phyloP scores from a whole-genome alignment of 208 protist genomes.

The Trypanosoma boissoni region DNA sequence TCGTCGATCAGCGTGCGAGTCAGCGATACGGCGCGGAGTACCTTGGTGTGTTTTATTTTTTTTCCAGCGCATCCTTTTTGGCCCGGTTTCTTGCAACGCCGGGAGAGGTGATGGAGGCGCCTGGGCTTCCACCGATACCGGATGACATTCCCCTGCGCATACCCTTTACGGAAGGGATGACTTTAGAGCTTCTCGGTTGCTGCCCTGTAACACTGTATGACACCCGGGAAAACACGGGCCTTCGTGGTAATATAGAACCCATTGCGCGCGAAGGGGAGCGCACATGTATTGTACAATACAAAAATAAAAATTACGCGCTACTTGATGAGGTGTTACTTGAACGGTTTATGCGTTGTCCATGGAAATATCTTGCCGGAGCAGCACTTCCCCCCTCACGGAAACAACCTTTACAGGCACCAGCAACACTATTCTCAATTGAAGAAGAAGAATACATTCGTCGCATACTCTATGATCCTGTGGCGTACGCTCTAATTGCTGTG shows the following conservation, averaged over 20 bases:
- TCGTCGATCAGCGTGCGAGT: constrained; percentile 32
- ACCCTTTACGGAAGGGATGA: constrained; percentile 2
- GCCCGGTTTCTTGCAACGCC: constrained; percentile 64
- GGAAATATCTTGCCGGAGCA: constrained; percentile 74
- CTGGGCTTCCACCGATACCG: constrained; percentile 49
- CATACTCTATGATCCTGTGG: constrained; percentile 81
- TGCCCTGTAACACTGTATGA: constrained; percentile 91
- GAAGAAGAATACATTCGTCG: constrained; percentile 82
- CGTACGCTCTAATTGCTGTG: constrained; percentile 75
- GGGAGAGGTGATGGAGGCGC: constrained; percentile 41
- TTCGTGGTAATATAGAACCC: constrained; percentile 77
- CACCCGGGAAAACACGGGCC: constrained; percentile 68
- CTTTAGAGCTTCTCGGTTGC: constrained; percentile 73
- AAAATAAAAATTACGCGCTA: constrained; percentile 70
- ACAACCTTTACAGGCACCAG: constrained; percentile 48
- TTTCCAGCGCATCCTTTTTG: constrained; percentile 53
- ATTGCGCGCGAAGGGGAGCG: constrained; percentile 57
- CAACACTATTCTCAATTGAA: constrained; percentile 28
- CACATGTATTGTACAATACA: constrained; percentile 70
- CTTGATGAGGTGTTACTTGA: constrained; percentile 43
- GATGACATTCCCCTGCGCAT: constrained; percentile 35
- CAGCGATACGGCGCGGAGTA: constrained; percentile 44
- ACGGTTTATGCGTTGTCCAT: constrained; percentile 80
- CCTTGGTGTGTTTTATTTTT: constrained; percentile 75
- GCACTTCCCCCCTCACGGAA: constrained; percentile 61